Evolutionary conservation across 1,139 yeast species (phyloP).

Genomic region (Saccharomycopsis hybrid): DNA sequence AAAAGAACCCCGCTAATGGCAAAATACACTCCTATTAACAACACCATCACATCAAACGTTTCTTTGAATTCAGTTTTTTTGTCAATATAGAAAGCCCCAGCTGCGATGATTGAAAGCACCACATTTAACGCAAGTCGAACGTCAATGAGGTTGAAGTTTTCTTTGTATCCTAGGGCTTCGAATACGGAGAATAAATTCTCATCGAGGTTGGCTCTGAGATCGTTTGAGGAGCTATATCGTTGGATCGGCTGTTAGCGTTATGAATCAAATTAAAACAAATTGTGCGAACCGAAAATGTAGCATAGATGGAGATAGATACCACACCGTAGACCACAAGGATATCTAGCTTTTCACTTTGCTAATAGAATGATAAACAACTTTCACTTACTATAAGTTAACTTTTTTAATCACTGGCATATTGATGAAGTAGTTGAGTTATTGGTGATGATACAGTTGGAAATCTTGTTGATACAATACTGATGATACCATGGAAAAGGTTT

Average conservation of each 20-base stretch:
- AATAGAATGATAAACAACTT: no score
- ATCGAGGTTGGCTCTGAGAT: constrained; percentile 45
- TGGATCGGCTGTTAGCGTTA: neutral
- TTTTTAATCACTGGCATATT: constrained; percentile 15
- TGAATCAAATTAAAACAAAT: neutral
- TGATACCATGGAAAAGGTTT: no score
- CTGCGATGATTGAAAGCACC: constrained; percentile 42
- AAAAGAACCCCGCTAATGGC: constrained; percentile 33
- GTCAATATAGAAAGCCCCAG: constrained; percentile 42
- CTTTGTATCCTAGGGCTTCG: constrained; percentile 42
- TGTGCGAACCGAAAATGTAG: neutral
- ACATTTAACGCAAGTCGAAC: constrained; percentile 45
- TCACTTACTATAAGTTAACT: constrained; percentile 14
- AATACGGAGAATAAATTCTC: constrained; percentile 40
- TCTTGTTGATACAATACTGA: no score
- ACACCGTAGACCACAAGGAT: neutral
- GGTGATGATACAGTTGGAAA: no score
- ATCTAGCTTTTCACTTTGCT: no score
- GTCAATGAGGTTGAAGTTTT: constrained; percentile 42
- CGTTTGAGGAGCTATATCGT: constrained; percentile 33
- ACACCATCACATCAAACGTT: constrained; percentile 36
- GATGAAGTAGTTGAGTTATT: no score
- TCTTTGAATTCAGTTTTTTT: constrained; percentile 36
- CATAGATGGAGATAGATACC: neutral
- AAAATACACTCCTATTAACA: constrained; percentile 33